Conservation (phyloP, 129 eudicot species). For the Oenanthe sinensis region DNA sequence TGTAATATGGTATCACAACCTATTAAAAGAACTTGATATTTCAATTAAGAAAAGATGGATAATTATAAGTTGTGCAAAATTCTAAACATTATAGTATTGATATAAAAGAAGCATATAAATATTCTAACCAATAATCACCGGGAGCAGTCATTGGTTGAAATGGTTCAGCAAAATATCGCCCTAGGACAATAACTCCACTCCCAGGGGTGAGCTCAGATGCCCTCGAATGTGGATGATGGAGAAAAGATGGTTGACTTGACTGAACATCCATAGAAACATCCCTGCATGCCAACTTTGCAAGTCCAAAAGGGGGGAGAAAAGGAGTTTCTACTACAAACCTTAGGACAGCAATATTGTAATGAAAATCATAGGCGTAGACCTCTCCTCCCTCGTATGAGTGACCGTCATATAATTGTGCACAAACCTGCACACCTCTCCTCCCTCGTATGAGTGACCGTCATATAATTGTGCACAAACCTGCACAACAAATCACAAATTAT, state of each 20-base stretch:
- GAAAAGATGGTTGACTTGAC: too few species aligned
- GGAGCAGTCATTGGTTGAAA: background rate
- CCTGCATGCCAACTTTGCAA: background rate
- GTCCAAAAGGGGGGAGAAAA: too few species aligned
- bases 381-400: too few species aligned
- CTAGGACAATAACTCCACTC: background rate
- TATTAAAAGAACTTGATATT: too few species aligned
- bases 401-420: too few species aligned
- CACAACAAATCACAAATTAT: background rate
- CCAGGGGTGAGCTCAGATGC: background rate
- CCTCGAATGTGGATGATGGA: too few species aligned
- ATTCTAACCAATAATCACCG: background rate
- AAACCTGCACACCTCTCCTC: background rate
- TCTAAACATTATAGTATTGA: too few species aligned
- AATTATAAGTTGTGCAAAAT: too few species aligned
- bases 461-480: background rate
- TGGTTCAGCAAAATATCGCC: background rate
- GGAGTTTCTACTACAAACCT: background rate
- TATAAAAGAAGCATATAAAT: too few species aligned
- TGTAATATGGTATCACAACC: too few species aligned
- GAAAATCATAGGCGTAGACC: background rate
- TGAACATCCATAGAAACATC: too few species aligned
- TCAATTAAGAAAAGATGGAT: background rate
- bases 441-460: too few species aligned
- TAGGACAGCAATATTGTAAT: background rate